Evolutionary conservation across 2,329 filamentous ascomycete genomes (phyloP).

Genomic region (Graphiopsis chlorocephala): DNA sequence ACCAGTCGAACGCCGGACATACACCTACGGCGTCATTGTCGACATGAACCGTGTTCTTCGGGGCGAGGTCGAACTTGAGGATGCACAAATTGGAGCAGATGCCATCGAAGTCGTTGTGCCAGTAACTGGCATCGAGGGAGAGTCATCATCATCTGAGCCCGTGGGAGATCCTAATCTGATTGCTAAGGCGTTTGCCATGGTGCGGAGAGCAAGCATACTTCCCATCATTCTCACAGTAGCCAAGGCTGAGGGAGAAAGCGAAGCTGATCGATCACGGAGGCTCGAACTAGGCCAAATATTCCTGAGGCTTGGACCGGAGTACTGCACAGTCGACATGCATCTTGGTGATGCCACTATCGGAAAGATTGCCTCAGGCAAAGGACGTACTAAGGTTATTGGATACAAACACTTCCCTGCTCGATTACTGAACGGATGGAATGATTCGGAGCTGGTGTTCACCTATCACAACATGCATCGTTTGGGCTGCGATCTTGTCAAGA

Average conservation of each 20-base stretch:
- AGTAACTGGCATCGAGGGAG: conserved; percentile 11
- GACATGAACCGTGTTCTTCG: conserved; percentile 57
- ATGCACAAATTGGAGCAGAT: conserved; percentile 64
- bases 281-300: conserved; percentile 55
- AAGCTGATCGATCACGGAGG: conserved; percentile 15
- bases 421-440: conserved; percentile 54
- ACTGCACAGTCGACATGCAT: conserved; percentile 57
- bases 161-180: conserved; percentile 33
- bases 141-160: conserved; percentile 3
- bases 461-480: conserved; percentile 58
- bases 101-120: conserved; percentile 56
- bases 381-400: conserved; percentile 61
- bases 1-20: conserved; percentile 58
- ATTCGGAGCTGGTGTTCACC: conserved; percentile 53
- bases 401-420: conserved; percentile 47
- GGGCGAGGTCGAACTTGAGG: conserved; percentile 58
- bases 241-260: conserved; percentile 19
- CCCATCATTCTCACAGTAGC: conserved; percentile 44
- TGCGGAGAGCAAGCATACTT: conserved; percentile 61
- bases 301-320: conserved; percentile 62
- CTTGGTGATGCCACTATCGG: conserved; percentile 53
- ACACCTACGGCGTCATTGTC: conserved; percentile 66
- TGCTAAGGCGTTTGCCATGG: conserved; percentile 57
- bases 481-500: conserved; percentile 61
- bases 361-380: conserved; percentile 51